These are phyloP conservation scores for Coelastrella sp. DNA, from an alignment of 139 green algal species.

Conservation along the genomic window DNA sequence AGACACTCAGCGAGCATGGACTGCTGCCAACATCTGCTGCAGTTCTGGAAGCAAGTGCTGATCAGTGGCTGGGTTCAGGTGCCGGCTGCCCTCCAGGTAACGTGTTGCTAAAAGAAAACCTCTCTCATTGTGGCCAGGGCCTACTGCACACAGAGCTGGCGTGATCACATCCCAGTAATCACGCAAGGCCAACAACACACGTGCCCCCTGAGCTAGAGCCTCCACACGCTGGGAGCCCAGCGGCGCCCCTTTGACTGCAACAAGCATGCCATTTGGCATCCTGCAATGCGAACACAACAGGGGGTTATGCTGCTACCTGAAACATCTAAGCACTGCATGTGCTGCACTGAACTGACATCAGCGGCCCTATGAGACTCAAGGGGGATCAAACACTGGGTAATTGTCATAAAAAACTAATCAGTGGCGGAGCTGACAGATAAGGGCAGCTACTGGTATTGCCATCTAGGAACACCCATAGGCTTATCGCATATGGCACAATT, in stretches of 20 bases:
- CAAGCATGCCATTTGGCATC: neutral
- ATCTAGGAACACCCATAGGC: neutral
- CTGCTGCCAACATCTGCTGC: neutral
- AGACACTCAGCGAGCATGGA: neutral
- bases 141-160: neutral
- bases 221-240: neutral
- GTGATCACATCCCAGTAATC: neutral
- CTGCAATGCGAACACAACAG: neutral
- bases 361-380: neutral
- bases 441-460: neutral
- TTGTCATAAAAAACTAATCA: neutral
- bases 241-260: neutral
- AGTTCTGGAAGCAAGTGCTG: neutral
- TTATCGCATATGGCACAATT: too few relatives aligned
- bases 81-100: slow-evolving; percentile 14
- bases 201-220: neutral
- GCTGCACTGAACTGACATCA: neutral
- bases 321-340: neutral
- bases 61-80: slow-evolving; percentile 12
- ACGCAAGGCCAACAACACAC: neutral
- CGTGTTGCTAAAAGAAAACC: slow-evolving; percentile 17
- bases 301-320: neutral
- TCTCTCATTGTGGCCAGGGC: neutral
- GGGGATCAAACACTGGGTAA: neutral
- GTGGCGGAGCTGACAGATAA: neutral